These are phyloP conservation scores for Hibiscus mutabilis DNA, from an alignment of 345 rosid species.

Conservation along the genomic window DNA sequence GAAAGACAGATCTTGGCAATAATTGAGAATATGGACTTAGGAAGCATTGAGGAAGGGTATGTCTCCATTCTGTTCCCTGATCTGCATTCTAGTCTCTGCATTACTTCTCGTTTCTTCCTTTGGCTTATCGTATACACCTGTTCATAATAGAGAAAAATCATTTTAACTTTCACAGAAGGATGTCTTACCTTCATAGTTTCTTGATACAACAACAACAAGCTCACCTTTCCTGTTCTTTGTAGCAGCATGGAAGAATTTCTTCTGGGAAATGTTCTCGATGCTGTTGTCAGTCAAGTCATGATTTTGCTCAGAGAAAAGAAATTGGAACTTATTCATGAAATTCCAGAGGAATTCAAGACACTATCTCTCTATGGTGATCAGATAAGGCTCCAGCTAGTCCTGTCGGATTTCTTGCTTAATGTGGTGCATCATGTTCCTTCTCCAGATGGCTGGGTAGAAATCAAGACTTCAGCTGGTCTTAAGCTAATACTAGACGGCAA, in stretches of 20 bases:
- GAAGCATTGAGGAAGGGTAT: slow-evolving; percentile 59
- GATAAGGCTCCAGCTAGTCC: slow-evolving; percentile 64
- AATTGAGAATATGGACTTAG: slow-evolving; percentile 46
- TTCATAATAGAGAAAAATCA: not conserved
- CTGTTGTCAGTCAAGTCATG: slow-evolving; percentile 72
- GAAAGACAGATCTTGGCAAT: slow-evolving; percentile 68
- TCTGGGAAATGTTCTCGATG: slow-evolving; percentile 53
- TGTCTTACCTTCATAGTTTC: not conserved
- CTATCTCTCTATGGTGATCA: slow-evolving; percentile 53
- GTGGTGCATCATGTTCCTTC: slow-evolving; percentile 50
- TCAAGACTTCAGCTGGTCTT: slow-evolving; percentile 41
- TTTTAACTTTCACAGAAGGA: not conserved
- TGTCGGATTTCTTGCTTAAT: slow-evolving; percentile 63
- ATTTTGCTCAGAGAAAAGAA: slow-evolving; percentile 45
- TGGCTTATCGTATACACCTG: not conserved
- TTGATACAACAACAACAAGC: too few relatives aligned
- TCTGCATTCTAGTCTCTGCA: not conserved
- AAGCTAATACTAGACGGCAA: slow-evolving; percentile 40
- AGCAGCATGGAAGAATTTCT: slow-evolving; percentile 58
- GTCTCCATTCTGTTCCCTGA: slow-evolving; percentile 11
- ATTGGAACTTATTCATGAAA: slow-evolving; percentile 51
- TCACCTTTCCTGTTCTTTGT: slow-evolving; percentile 12
- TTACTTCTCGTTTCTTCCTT: slow-evolving; percentile 7
- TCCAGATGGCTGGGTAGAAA: slow-evolving; percentile 60
- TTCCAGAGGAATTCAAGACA: slow-evolving; percentile 50